These are phyloP conservation scores for Xylaria castorea DNA, from an alignment of 495 filamentous ascomycete species.

Conservation along the genomic window DNA sequence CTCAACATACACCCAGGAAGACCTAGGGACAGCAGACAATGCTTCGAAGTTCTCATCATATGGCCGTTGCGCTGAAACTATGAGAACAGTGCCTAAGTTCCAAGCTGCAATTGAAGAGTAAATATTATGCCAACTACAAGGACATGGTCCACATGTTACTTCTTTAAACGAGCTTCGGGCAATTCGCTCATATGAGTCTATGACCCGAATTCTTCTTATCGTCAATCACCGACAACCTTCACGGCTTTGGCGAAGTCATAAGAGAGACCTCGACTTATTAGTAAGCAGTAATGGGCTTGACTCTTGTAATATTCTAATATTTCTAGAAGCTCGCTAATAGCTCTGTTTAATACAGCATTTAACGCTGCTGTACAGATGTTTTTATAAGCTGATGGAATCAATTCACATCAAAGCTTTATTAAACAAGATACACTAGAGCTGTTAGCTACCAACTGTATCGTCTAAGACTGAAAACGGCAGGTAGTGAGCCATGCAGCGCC, in stretches of 20 bases:
- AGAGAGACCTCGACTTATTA: background rate
- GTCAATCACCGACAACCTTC: background rate
- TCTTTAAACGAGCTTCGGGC: background rate
- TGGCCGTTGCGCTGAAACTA: background rate
- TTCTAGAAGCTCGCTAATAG: background rate
- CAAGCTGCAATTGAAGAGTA: background rate
- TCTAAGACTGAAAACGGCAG: conserved; percentile 4
- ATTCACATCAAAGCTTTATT: background rate
- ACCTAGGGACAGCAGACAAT: too few species aligned
- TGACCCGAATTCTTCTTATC: background rate
- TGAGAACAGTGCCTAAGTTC: background rate
- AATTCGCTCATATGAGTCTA: background rate
- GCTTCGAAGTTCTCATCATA: background rate
- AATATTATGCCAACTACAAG: background rate
- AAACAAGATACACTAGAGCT: background rate
- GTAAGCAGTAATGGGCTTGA: background rate
- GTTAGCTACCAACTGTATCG: background rate
- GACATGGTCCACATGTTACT: background rate
- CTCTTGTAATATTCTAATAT: background rate
- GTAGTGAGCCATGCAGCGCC: conserved; percentile 13
- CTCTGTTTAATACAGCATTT: background rate
- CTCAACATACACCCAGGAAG: too few species aligned
- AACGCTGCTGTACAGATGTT: background rate
- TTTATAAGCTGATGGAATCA: background rate
- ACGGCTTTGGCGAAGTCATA: background rate